These are phyloP conservation scores for Penicillium desertorum DNA, from an alignment of 495 filamentous ascomycete genomes.

Conservation along the genomic window DNA sequence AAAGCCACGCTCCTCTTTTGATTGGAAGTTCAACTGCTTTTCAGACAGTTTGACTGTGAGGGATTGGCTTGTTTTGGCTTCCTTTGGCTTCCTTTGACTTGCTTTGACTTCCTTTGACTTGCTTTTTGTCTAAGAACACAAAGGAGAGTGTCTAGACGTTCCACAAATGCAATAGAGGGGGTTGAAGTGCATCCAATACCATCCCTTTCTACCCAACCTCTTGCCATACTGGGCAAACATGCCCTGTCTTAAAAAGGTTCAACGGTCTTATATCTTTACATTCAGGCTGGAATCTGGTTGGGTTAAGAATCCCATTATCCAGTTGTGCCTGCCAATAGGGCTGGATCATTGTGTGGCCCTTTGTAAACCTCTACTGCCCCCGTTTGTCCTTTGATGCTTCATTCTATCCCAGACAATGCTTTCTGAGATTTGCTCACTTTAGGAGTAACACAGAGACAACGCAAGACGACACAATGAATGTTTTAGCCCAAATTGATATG, in stretches of 20 bases:
- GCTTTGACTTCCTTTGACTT: no score
- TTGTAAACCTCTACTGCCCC: background rate
- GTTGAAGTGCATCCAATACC: background rate
- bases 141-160: background rate
- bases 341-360: conserved; percentile 2
- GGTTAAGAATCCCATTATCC: conserved; percentile 13
- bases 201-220: conserved; percentile 9
- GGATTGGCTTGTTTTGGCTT: conserved; percentile 3
- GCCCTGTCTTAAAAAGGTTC: conserved; percentile 4
- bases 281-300: conserved; percentile 8
- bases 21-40: conserved; percentile 14
- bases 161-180: conserved; percentile 1
- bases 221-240: conserved; percentile 5
- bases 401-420: background rate
- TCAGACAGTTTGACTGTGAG: background rate
- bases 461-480: conserved; percentile 3
- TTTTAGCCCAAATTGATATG: conserved; percentile 3
- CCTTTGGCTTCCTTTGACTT: background rate
- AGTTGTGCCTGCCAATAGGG: conserved; percentile 7
- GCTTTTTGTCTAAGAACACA: background rate
- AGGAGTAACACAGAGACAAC: conserved; percentile 1
- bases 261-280: conserved; percentile 4
- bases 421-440: background rate
- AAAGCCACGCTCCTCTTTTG: conserved; percentile 8
- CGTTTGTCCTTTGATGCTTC: background rate